Evolutionary conservation across 805 yeast genomes (phyloP).

Genomic region (Yarrowia alimentaria): DNA sequence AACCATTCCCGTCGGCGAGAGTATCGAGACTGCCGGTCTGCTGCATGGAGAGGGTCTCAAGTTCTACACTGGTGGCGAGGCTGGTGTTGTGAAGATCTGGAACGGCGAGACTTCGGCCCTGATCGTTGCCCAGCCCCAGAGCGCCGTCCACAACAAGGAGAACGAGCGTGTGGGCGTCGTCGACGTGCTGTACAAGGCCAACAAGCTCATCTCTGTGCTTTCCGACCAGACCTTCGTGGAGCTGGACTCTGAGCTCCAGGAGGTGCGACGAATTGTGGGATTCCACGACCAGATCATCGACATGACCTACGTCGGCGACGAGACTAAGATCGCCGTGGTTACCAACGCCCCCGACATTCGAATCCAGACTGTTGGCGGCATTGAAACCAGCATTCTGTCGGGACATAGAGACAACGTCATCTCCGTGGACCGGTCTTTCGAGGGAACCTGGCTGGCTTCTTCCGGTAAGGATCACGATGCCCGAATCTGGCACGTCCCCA

Average conservation of each 20-base stretch:
- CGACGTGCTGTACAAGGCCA: slow-evolving; percentile 48
- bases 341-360: slow-evolving; percentile 90
- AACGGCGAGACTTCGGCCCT: slow-evolving; percentile 50
- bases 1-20: slow-evolving; percentile 69
- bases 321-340: slow-evolving; percentile 65
- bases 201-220: slow-evolving; percentile 42
- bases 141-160: slow-evolving; percentile 38
- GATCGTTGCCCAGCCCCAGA: slow-evolving; percentile 41
- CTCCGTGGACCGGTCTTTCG: slow-evolving; percentile 69
- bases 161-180: slow-evolving; percentile 70
- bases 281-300: slow-evolving; percentile 96
- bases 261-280: slow-evolving; percentile 68
- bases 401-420: slow-evolving; percentile 88
- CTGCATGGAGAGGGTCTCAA: slow-evolving; percentile 36
- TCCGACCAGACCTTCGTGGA: slow-evolving; percentile 82
- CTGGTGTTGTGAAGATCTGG: slow-evolving; percentile 67
- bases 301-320: slow-evolving; percentile 68
- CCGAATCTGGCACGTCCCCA: slow-evolving; percentile 66
- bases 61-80: slow-evolving; percentile 77
- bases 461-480: slow-evolving; percentile 89
- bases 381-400: slow-evolving; percentile 60
- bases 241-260: slow-evolving; percentile 42
- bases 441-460: slow-evolving; percentile 88
- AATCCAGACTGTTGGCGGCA: slow-evolving; percentile 53
- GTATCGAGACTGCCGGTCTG: slow-evolving; percentile 42